These are phyloP conservation scores for Apiotrichum porosum DNA, from an alignment of 1,284 basidiomycete species.

Conservation along the genomic window DNA sequence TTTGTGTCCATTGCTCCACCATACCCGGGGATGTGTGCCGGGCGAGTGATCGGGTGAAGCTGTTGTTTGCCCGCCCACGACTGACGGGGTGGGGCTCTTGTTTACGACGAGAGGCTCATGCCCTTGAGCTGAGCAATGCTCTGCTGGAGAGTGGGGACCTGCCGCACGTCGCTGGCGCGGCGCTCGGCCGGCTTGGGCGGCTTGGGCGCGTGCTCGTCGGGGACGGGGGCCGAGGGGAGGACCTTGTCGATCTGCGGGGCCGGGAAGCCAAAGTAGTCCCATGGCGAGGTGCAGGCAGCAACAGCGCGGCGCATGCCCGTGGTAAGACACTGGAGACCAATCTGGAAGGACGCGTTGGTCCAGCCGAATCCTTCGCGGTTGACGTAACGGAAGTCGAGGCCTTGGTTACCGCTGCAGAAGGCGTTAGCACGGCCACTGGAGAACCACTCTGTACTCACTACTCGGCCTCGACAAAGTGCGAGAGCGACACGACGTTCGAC, in stretches of 20 bases:
- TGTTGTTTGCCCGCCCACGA: too few relatives aligned
- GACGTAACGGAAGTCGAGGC: slow-evolving; percentile 92
- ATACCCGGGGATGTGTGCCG: too few relatives aligned
- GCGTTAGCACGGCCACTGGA: slow-evolving; percentile 15
- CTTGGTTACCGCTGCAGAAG: slow-evolving; percentile 74
- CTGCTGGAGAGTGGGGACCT: slow-evolving; percentile 1
- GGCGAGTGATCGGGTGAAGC: too few relatives aligned
- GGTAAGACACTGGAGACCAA: slow-evolving; percentile 90
- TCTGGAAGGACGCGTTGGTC: slow-evolving; percentile 81
- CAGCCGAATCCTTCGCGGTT: slow-evolving; percentile 96
- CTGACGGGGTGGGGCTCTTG: too few relatives aligned
- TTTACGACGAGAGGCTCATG: too few relatives aligned
- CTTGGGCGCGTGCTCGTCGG: background rate
- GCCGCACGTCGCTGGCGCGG: background rate
- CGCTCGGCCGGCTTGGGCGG: background rate
- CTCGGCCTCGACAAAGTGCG: slow-evolving; percentile 93
- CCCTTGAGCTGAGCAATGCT: background rate
- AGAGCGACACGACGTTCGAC: slow-evolving; percentile 93
- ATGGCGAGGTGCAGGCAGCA: slow-evolving; percentile 62
- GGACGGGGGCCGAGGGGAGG: background rate
- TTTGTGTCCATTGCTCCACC: too few relatives aligned
- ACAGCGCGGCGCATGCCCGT: slow-evolving; percentile 91
- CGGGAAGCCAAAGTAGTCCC: slow-evolving; percentile 46
- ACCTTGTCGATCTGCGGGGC: slow-evolving; percentile 43
- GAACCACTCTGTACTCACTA: slow-evolving; percentile 52